Evolutionary conservation across 23 red algal genomes (phyloP).

Genomic region (Gracilaria gracilis): DNA sequence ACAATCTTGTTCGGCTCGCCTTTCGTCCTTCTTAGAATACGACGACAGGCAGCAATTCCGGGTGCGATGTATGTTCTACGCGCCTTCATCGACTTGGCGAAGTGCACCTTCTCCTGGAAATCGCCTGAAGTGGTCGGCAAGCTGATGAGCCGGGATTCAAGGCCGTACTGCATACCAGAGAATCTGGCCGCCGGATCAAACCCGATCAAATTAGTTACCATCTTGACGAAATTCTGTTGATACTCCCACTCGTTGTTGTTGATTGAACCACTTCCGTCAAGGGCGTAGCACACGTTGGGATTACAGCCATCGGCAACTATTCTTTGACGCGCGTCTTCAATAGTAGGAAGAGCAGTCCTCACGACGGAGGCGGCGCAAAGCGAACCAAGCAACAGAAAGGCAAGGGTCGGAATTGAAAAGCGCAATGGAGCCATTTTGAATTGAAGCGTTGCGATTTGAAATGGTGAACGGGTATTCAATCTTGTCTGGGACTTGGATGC

Average conservation of each 20-base stretch:
- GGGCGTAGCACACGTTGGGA: slow-evolving; percentile 27
- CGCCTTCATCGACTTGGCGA: not conserved
- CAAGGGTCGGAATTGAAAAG: too few species aligned
- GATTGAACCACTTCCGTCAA: slow-evolving; percentile 45
- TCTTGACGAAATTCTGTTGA: slow-evolving; percentile 20
- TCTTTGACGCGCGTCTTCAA: too few species aligned
- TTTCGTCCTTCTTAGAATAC: not conserved
- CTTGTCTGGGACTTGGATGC: too few species aligned
- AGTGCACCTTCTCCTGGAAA: not conserved
- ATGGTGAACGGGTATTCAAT: too few species aligned
- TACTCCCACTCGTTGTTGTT: not conserved
- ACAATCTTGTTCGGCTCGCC: slow-evolving; percentile 32
- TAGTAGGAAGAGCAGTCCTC: too few species aligned
- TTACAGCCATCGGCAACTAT: too few species aligned
- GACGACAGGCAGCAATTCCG: not conserved
- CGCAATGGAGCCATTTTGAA: too few species aligned
- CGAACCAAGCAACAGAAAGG: too few species aligned
- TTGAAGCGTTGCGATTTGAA: too few species aligned
- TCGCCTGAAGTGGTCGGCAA: not conserved
- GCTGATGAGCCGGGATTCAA: not conserved
- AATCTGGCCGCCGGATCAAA: not conserved
- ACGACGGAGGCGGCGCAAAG: too few species aligned
- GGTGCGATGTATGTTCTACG: slow-evolving; percentile 2
- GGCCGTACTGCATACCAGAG: slow-evolving; percentile 31
- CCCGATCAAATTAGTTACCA: not conserved